Evolutionary conservation across 2,329 filamentous ascomycete genomes (phyloP), one percentile per base, ranked within the genome.

Genomic region (Alternaria triticimaculans): DNA sequence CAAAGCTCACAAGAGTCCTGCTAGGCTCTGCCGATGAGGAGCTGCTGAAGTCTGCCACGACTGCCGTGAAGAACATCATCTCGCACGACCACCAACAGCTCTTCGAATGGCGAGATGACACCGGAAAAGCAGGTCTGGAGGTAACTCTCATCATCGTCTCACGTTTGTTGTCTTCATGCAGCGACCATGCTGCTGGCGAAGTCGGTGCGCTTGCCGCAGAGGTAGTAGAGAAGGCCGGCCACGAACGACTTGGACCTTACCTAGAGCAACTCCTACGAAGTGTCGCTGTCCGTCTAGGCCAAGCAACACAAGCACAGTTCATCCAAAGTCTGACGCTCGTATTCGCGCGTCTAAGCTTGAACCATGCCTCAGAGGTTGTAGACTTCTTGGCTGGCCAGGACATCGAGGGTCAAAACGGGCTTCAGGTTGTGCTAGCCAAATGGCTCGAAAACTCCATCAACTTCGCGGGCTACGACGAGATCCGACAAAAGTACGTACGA

Each of bases 391-490:
- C 91, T 64, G 90, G 93, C 74, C 90, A 97, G 66, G 87, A 93
- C 71, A 92, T 98, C 68, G 88, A 89, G 51, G 90, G 90, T 18
- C 86, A 92, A 76, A 96, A 87, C 74, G 96, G 94, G n/a, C 83
- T 99, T 8, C 89, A 94, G 67, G 90, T 97, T 23, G 96, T 99
- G 4, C 83, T 98, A 69, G 87, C 90, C 81, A 97, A 98, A 82
- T 99, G 96, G 96, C 85, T 99, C 1, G 96, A 98, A 82, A 97
- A 98, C 80, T 97, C 94, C 5, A 88, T 97, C 80, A 97, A 92
- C 80, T 99, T 99, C 81, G 94, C 94, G n/a, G 96, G 96, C 12
- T 99, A 97, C 73, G 94, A 98, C 73, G 95, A 97, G 80, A 98
- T 98, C 72, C 89, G 94, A 71, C 93, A 97, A 80, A 99, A 98